Base-by-base conservation (phyloP, 2,329 filamentous ascomycete species). In the Metarhizium humberi region DNA sequence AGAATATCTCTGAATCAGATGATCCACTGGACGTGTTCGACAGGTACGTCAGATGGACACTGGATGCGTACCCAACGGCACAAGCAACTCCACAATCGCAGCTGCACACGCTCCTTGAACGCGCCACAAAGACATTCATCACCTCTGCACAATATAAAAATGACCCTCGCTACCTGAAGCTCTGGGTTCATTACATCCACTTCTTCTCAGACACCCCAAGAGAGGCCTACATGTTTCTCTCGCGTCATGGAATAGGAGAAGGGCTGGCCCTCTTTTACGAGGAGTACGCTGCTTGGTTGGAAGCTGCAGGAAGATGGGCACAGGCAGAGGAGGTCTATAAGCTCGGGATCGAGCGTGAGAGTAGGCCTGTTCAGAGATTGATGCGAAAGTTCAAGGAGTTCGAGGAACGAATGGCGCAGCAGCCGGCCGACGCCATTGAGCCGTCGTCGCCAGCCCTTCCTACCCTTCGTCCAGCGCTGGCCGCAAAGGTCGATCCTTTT, bases 21-120 rank as follows among this genome's bases (percentile, higher is more conserved):
- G 94, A 99, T 66, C 94, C 94, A 1, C 83, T 99, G 50, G 94
- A 97, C 65, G 82, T 96, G 58, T 99, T 90, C 74, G 92, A 97
- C 69, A 86, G 94, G 68, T 99, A 99, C 68, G 90, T 97, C 56
- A 90, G 90, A 72, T 99, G 94, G 94, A 96, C 92, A 1, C 76
- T 97, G 32, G 90, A 96, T 70, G 88, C 92, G 53, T 99, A 97
- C 69, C 92, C 94, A 2, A 92, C 92, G 0, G 89, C 92, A 29
- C 92, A 96, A 74, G 90, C 92, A 54, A 96, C 92, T 34, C 81
- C 90, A 1, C 85, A 95, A 65, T 96, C 92, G n/a, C 90, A 94
- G 64, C 82, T 99, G 14, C 85, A 94, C 57, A 86, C 86, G 2
- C 78, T 97, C 6, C 85, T 99, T 6, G 95, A 99, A 74, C 88